Evolutionary conservation across 2,329 filamentous ascomycete genomes (phyloP), one percentile per base, ranked within the genome.

Genomic region (Neodidymelliopsis sp.): DNA sequence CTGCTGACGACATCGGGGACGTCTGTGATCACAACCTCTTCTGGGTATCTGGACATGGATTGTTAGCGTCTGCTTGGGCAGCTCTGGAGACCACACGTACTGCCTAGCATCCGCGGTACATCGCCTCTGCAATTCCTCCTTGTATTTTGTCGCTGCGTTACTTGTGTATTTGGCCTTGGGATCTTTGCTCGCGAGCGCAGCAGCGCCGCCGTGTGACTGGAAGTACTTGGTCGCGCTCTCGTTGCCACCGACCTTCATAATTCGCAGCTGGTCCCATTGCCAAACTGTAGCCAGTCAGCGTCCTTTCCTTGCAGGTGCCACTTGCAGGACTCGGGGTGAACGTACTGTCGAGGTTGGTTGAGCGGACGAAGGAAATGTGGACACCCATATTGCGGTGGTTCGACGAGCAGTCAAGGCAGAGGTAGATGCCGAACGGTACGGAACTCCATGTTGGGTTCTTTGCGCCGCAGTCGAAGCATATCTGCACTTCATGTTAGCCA

Each of bases 371-470:
- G 64, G 93, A 97, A 77, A 99, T 97, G 77, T 99, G 94, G 53
- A 97, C 93, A 75, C 94, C 94, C 67, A 99, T 86, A 75, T 97
- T 97, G 65, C 94, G 88, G 76, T 99, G 94, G 75, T 97, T 91
- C 48, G 93, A 89, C 30, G 93, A 97, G 79, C 94, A 99, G 78
- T 99, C 94, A 67, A 99, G 87, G 71, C 94, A 99, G 16, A 99
- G 85, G 74, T 97, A 99, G 74, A 99, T 97, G 70, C 90, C 94
- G 59, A 99, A 91, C 9, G 93, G 92, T 23, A 97, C 92, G 6
- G 93, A 97, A 6, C 92, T 96, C 94, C 94, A 99, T 50, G 94
- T 97, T 55, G 94, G 94, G 72, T 97, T 97, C 78, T 97, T 97
- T 68, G 91, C 89, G 72, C 90, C 87, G 77, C 94, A 99, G 79